Base-by-base conservation (phyloP, 177 flowering plant species). In the Vitis hybrid region DNA sequence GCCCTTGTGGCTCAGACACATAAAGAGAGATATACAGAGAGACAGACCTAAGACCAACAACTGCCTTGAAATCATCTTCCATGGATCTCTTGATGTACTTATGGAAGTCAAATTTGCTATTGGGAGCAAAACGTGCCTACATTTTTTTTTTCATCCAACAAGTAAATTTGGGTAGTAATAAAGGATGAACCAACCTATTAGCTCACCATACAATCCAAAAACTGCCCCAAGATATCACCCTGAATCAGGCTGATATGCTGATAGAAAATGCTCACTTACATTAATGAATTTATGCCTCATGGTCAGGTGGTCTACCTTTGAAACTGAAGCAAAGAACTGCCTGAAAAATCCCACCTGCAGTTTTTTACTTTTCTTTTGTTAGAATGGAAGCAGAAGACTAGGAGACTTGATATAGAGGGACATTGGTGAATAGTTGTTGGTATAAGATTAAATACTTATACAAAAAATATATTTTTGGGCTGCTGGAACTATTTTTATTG, bases 11-110 rank as follows among this genome's bases (percentile, higher is more conserved):
- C 8, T 39, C 45, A 1, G 50, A 22, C 14, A 14, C 49, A 18
- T 29, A 49, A 3, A n/a, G 26, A 26, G 15, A 21, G 13, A 19
- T 15, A n/a, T 3, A 64, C 49, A 31, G 10, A 70, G 5, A 70
- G n/a, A 10, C 26, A 61, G 51, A 84, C 89, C 87, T 84, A 56
- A 84, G 81, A 14, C 86, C 85, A 5, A 86, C 78, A 9, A 86
- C 89, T 3, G 72, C 82, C 72, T 84, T 82, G 78, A 79, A 86
- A 62, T 86, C 89, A 67, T 86, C 89, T 78, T 86, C 81, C 63
- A 86, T 69, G 29, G 87, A 86, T 75, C 89, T 81, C 74, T 76
- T 82, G 12, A 86, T 79, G 79, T 86, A 86, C 69, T 84, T 82
- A 16, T 86, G 83, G 75, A 86, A 86, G 70, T 86, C 71, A 57